phyloP scores from a whole-genome alignment of 225 moss, liverwort and hornwort species.

The Neckera pumila region DNA sequence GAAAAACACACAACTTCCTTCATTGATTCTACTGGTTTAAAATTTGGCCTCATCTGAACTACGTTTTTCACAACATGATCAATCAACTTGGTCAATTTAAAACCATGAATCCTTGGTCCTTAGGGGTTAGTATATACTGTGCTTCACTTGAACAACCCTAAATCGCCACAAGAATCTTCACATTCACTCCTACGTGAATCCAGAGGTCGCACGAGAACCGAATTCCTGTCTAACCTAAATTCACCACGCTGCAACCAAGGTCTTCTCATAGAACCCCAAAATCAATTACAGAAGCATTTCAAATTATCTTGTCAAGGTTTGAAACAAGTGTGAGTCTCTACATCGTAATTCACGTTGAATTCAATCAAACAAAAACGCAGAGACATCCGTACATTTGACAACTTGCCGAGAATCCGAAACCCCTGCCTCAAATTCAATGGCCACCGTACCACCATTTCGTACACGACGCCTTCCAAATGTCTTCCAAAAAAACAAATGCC shows the following conservation, averaged over 20 bases:
- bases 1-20: not conserved
- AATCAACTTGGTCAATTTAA: not conserved
- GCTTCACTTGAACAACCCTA: not conserved
- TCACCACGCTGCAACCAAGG: not conserved
- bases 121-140: not conserved
- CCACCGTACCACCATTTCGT: constrained; percentile 21
- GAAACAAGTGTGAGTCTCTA: not conserved
- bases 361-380: not conserved
- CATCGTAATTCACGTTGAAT: not conserved
- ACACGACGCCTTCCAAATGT: not conserved
- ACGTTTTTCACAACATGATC: not conserved
- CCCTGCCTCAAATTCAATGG: constrained; percentile 10
- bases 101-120: not conserved
- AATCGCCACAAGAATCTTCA: not conserved
- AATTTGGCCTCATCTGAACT: not conserved
- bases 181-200: not conserved
- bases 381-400: constrained; percentile 29
- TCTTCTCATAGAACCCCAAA: not conserved
- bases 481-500: not conserved
- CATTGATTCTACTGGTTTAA: not conserved
- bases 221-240: not conserved
- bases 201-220: not conserved
- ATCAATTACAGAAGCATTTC: not conserved
- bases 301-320: not conserved
- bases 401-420: constrained; percentile 5